Base-by-base conservation (phyloP, 73 alveolate genomes). In the Paramecium bursaria region DNA sequence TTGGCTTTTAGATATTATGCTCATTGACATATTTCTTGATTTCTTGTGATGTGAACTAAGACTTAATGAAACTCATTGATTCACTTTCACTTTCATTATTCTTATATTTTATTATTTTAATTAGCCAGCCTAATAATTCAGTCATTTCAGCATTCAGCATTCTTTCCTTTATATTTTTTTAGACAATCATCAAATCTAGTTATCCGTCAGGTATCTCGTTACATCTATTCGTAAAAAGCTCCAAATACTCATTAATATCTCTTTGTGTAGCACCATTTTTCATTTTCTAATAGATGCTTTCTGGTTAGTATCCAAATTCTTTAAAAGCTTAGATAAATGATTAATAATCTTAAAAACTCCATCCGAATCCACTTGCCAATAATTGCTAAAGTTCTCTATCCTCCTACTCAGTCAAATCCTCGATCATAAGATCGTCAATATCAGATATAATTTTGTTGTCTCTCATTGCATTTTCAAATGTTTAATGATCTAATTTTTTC, bases 301-400 rank as follows among this genome's bases (percentile, higher is more conserved):
- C 76, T 23, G n/a, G n/a, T n/a, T n/a, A n/a, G n/a, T n/a, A n/a
- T 25, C 76, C 76, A 57, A 29, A 57, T 29, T 57, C 17, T 6
- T 25, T 57, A 29, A 48, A 57, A 1, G 47, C 21, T 57, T 29
- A n/a, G n/a, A 57, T 25, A 7, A 57, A 57, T 57, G 7, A 29
- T 0, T 57, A 48, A 9, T 25, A 57, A n/a, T 57, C 76, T 5
- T 57, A 25, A 1, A 4, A 2, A 26, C 50, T 57, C 76, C 76
- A 57, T 31, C 31, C 49, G 31, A 57, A 57, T 1, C 76, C 51
- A 57, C 51, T 57, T 11, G 11, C 11, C 39, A 14, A 25, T 30
- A 57, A 57, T 57, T 57, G 26, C 3, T 57, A 2, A 14, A 57
- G 31, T 29, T 57, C 29, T 57, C 31, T 57, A 3, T 57, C 49